Evolutionary conservation across 306 rosid genomes (phyloP).

Genomic region (Datisca glomerata): DNA sequence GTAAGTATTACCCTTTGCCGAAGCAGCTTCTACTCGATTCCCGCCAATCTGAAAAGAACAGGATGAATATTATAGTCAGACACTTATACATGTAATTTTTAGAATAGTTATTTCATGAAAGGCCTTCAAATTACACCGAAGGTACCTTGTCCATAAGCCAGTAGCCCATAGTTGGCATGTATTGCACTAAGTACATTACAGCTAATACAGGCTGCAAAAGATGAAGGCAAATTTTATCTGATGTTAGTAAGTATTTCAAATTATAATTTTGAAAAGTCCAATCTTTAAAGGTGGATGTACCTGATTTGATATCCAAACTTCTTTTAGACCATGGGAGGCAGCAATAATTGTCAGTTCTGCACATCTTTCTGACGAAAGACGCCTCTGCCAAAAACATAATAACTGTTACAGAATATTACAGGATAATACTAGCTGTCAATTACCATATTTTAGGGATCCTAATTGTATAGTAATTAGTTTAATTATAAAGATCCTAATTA

Average conservation of each 20-base stretch:
- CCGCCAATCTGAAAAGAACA: slow-evolving; percentile 64
- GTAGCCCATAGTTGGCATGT: slow-evolving; percentile 76
- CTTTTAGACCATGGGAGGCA: slow-evolving; percentile 74
- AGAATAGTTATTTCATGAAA: slow-evolving; percentile 4
- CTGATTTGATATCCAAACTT: slow-evolving; percentile 96
- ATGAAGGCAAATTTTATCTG: no score
- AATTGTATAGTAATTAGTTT: no score
- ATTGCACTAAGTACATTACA: slow-evolving; percentile 84
- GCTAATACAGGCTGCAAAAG: slow-evolving; percentile 75
- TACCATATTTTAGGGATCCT: no score
- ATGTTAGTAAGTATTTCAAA: background rate
- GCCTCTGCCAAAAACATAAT: slow-evolving; percentile 54
- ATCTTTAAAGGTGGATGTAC: slow-evolving; percentile 30
- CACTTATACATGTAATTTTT: background rate
- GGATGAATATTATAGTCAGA: no score
- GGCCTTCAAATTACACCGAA: no score
- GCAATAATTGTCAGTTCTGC: slow-evolving; percentile 88
- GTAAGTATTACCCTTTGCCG: slow-evolving; percentile 60
- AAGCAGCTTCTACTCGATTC: slow-evolving; percentile 75
- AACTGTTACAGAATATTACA: no score
- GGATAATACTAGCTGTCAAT: no score
- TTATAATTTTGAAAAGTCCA: background rate
- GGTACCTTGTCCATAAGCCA: slow-evolving; percentile 96
- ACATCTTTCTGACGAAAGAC: slow-evolving; percentile 72
- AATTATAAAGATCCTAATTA: no score